Percentiles rank a stretch among this genome's conserved stretches.
These are phyloP conservation scores for Lactuca saligna DNA, from an alignment of 129 eudicot genomes.

Conservation along the genomic window DNA sequence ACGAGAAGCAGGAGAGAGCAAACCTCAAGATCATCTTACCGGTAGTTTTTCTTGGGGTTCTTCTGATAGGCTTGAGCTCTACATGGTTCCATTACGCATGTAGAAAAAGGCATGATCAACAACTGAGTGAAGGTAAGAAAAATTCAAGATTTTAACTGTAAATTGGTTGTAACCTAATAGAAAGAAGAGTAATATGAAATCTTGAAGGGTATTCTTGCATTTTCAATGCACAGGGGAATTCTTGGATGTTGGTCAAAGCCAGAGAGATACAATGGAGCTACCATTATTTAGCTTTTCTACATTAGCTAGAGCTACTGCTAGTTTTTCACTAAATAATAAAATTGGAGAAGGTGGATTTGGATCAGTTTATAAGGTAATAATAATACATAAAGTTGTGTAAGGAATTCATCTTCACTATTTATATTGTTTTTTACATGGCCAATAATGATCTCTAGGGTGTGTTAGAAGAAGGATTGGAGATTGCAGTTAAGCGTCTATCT, in stretches of 20 bases:
- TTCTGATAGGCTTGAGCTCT: conserved; percentile 32
- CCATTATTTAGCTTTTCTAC: conserved; percentile 40
- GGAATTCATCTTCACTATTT: background rate
- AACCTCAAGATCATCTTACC: conserved; percentile 22
- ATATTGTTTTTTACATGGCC: conserved; percentile 6
- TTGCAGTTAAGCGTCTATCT: conserved; percentile 46
- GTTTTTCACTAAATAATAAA: conserved; percentile 40
- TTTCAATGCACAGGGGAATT: background rate
- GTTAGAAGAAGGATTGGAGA: conserved; percentile 35
- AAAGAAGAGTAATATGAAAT: background rate
- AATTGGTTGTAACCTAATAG: no score
- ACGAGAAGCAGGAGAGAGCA: conserved; percentile 11
- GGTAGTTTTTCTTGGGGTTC: conserved; percentile 1
- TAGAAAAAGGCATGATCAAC: conserved; percentile 24
- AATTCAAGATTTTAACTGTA: no score
- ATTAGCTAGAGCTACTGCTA: conserved; percentile 39
- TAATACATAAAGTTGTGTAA: background rate
- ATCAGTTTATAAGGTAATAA: conserved; percentile 55
- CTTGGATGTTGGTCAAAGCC: conserved; percentile 1
- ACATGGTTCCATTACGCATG: conserved; percentile 17
- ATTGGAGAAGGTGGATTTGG: conserved; percentile 68
- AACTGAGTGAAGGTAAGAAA: conserved; percentile 25
- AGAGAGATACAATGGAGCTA: conserved; percentile 35
- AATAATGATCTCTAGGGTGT: conserved; percentile 34
- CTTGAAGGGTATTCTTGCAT: background rate